Base-by-base conservation (phyloP, 2,329 filamentous ascomycete species). In the Ophiostoma australiae region DNA sequence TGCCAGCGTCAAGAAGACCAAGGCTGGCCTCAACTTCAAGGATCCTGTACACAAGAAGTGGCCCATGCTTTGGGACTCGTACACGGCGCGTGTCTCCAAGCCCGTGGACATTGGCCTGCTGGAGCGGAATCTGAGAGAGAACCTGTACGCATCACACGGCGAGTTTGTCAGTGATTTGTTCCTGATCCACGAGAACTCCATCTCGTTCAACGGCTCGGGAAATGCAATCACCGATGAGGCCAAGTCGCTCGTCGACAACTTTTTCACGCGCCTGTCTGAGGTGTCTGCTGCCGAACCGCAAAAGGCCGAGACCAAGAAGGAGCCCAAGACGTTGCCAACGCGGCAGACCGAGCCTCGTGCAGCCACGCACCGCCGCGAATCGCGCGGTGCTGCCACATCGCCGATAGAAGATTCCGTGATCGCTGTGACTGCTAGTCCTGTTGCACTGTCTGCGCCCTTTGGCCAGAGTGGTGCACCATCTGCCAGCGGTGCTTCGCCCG, bases 101-200 rank as follows among this genome's bases (percentile, higher is more conserved):
- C 94, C 94, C 0, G 94, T 97, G 84, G 94, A 98, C 79, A 85
- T 99, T 52, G 84, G 86, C 55, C 90, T 90, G 11, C 91, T 99
- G 77, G 94, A 98, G 77, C 84, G 85, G 69, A 94, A 91, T 74
- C 80, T 98, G 48, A 92, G 92, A 76, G 85, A 87, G 39, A 85
- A 87, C 69, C 80, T 74, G 67, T 98, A 97, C 78, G 77, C 80
- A 10, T 88, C 86, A 6, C 84, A 93, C n/a, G 87, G 89, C 69
- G 88, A 88, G 4, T 90, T 97, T 77, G 88, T 89, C 75, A 83
- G 84, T 66, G 93, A 97, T 76, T 85, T 97, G 69, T 82, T 89
- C 41, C 84, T 93, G 70, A 90, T 99, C 78, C 87, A 94, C 73
- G 82, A 89, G 72, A 99, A 99, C 78, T 89, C 91, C 0, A 78